Percentiles rank a stretch among this genome's conserved stretches.
Conservation (phyloP, 2,329 filamentous ascomycete genomes). For the Arthrobotrys pseudoclavata region DNA sequence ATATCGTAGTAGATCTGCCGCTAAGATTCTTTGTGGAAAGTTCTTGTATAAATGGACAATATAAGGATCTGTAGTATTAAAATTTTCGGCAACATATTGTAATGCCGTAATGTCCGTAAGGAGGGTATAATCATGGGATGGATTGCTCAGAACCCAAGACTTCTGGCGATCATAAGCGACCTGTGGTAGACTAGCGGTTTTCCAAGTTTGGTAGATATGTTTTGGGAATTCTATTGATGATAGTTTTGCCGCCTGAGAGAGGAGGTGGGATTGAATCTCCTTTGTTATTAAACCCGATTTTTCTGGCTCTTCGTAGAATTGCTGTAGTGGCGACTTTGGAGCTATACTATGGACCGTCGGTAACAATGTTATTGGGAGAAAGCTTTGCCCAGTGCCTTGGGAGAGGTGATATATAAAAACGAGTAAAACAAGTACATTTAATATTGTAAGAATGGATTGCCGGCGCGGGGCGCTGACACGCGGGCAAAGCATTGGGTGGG, state of each 20-base stretch:
- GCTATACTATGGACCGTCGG: neutral
- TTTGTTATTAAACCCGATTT: neutral
- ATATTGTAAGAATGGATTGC: neutral
- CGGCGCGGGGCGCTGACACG: slow-evolving; percentile 11
- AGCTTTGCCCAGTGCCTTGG: neutral
- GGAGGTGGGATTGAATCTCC: slow-evolving; percentile 19
- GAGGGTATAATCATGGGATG: slow-evolving; percentile 21
- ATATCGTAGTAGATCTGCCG: slow-evolving; percentile 33
- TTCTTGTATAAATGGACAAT: slow-evolving; percentile 32
- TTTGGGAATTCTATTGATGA: slow-evolving; percentile 30
- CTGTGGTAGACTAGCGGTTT: slow-evolving; percentile 6
- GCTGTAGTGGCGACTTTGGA: neutral
- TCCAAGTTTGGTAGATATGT: slow-evolving; percentile 37
- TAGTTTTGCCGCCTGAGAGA: slow-evolving; percentile 7
- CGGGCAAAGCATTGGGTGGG: slow-evolving; percentile 5
- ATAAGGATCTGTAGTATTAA: slow-evolving; percentile 35
- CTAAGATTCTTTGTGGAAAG: slow-evolving; percentile 35
- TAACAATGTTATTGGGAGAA: neutral
- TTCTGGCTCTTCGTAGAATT: slow-evolving; percentile 7
- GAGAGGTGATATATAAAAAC: slow-evolving; percentile 24
- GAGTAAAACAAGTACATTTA: slow-evolving; percentile 9
- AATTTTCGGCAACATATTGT: slow-evolving; percentile 29
- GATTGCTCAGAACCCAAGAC: slow-evolving; percentile 25
- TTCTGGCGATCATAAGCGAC: slow-evolving; percentile 9
- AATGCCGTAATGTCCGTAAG: slow-evolving; percentile 14